Evolutionary conservation across 352 stramenopile species (phyloP).

Genomic region (Phytophthora megakarya): DNA sequence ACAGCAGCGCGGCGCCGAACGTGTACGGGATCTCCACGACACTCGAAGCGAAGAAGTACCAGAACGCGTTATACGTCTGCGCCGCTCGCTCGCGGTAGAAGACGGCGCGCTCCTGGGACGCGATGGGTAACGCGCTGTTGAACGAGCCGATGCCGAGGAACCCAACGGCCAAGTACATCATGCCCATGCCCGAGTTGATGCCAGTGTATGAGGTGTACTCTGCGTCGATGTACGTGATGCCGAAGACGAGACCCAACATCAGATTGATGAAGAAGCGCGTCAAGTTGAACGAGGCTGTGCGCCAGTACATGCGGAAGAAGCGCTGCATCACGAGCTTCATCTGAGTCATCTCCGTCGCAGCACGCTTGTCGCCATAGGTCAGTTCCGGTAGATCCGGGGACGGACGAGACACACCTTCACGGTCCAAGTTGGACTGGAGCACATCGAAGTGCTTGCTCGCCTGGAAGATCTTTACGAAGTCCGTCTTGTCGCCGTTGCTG

Average conservation of each 20-base stretch:
- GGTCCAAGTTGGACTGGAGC: too few species aligned
- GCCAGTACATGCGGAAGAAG: conserved; percentile 18
- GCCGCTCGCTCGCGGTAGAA: conserved; percentile 23
- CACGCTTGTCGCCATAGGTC: conserved; percentile 17
- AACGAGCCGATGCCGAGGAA: conserved; percentile 9
- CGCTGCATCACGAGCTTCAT: conserved; percentile 18
- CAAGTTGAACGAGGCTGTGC: conserved; percentile 23
- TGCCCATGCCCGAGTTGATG: conserved; percentile 19
- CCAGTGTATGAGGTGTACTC: conserved; percentile 11
- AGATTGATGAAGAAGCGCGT: conserved; percentile 9
- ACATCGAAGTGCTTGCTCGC: too few species aligned
- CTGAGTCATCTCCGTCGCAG: conserved; percentile 18
- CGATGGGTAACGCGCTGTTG: conserved; percentile 15
- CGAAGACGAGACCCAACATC: not conserved
- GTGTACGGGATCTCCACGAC: conserved; percentile 24
- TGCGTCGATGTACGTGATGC: conserved; percentile 5
- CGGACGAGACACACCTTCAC: too few species aligned
- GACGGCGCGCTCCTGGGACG: not conserved
- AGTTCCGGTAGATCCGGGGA: too few species aligned
- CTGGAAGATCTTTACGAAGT: too few species aligned
- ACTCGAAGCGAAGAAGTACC: conserved; percentile 22
- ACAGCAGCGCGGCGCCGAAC: not conserved
- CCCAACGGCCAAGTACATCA: conserved; percentile 6
- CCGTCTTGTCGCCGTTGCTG: too few species aligned
- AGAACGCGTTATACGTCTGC: conserved; percentile 24